These are phyloP conservation scores for Penicillium sumatraense DNA, from an alignment of 2,329 filamentous ascomycete species.

Conservation along the genomic window DNA sequence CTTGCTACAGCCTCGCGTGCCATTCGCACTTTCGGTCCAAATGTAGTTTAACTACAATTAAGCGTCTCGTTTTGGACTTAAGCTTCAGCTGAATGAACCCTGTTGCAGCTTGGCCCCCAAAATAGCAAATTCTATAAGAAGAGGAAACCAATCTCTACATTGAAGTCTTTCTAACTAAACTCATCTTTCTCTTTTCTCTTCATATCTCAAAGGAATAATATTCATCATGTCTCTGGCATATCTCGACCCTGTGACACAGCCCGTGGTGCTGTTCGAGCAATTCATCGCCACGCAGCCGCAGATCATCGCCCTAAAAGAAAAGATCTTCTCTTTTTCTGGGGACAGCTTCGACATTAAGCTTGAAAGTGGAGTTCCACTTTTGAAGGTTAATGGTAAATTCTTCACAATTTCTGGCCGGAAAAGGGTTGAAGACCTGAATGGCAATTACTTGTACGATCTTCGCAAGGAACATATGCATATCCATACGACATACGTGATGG, in stretches of 20 bases:
- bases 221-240: background rate
- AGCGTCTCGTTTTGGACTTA: no score
- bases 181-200: background rate
- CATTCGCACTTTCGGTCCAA: no score
- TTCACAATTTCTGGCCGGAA: conserved; percentile 13
- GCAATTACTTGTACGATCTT: conserved; percentile 26
- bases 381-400: background rate
- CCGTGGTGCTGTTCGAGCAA: conserved; percentile 25
- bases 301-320: conserved; percentile 64
- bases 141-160: no score
- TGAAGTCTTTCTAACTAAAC: no score
- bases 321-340: conserved; percentile 64
- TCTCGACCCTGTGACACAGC: conserved; percentile 20
- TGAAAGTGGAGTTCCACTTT: background rate
- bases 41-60: no score
- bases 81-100: no score
- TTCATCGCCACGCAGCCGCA: conserved; percentile 19
- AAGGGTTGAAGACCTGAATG: conserved; percentile 22
- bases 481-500: conserved; percentile 29
- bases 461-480: conserved; percentile 28
- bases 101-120: no score
- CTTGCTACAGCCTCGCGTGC: no score
- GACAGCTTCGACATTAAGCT: conserved; percentile 58
- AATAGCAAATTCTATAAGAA: no score
- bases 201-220: background rate